Evolutionary conservation across 805 yeast species (phyloP).

Genomic region (Metschnikowia gelsemii): DNA sequence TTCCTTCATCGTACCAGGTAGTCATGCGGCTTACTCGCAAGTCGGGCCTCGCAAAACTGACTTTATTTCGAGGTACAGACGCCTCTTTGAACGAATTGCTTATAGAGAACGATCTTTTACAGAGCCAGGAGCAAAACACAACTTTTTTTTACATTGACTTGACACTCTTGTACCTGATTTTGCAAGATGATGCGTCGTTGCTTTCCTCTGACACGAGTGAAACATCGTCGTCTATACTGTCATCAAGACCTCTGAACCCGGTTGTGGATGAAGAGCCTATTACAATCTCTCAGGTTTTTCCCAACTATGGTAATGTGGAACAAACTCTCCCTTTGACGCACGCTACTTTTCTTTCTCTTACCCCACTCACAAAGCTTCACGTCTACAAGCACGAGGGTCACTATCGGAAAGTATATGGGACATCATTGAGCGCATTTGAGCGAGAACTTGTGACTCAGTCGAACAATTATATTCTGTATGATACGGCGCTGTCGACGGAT

Average conservation of each 20-base stretch:
- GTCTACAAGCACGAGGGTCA: slow-evolving; percentile 32
- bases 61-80: slow-evolving; percentile 20
- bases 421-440: slow-evolving; percentile 33
- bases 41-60: slow-evolving; percentile 18
- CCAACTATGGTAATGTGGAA: slow-evolving; percentile 37
- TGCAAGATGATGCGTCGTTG: slow-evolving; percentile 18
- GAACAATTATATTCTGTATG: slow-evolving; percentile 26
- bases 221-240: not conserved
- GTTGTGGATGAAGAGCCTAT: slow-evolving; percentile 29
- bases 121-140: slow-evolving; percentile 18
- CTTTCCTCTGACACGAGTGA: slow-evolving; percentile 15
- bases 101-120: slow-evolving; percentile 21
- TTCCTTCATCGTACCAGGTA: slow-evolving; percentile 44
- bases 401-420: slow-evolving; percentile 20
- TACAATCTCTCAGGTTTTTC: slow-evolving; percentile 40
- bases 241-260: slow-evolving; percentile 21
- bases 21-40: slow-evolving; percentile 20
- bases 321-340: slow-evolving; percentile 31
- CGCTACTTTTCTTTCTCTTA: slow-evolving; percentile 37
- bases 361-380: slow-evolving; percentile 34
- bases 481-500: too few relatives aligned
- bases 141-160: slow-evolving; percentile 30
- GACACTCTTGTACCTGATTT: slow-evolving; percentile 21
- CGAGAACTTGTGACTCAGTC: slow-evolving; percentile 34
- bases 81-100: slow-evolving; percentile 26